Conservation (phyloP, 2,329 filamentous ascomycete genomes). For the Penicillium sp. region DNA sequence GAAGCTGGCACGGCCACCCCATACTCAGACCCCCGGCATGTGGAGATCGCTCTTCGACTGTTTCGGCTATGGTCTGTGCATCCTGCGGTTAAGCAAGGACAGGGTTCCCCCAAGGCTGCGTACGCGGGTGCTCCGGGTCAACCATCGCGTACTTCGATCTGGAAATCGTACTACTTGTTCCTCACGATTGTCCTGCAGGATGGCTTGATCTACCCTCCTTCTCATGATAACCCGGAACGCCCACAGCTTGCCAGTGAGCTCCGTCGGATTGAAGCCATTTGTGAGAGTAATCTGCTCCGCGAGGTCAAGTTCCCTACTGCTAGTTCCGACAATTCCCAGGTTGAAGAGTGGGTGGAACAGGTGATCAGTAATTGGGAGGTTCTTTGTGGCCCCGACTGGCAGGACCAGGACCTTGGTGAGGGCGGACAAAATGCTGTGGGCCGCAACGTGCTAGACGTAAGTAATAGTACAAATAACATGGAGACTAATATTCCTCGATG, state of each 20-base stretch:
- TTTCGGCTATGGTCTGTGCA: conserved; percentile 50
- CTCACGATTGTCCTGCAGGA: conserved; percentile 73
- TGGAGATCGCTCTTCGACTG: conserved; percentile 45
- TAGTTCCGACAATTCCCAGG: conserved; percentile 71
- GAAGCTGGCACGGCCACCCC: conserved; percentile 35
- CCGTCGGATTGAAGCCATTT: conserved; percentile 73
- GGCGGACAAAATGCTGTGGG: conserved; percentile 75
- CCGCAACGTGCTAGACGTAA: conserved; percentile 70
- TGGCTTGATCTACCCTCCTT: conserved; percentile 37
- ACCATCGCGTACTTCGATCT: conserved; percentile 56
- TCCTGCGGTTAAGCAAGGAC: conserved; percentile 34
- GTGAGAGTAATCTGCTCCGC: conserved; percentile 73
- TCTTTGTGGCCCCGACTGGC: conserved; percentile 77
- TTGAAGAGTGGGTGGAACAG: conserved; percentile 78
- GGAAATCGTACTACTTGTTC: conserved; percentile 80
- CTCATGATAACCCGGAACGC: conserved; percentile 46
- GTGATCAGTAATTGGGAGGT: conserved; percentile 84
- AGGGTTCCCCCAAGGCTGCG: conserved; percentile 18
- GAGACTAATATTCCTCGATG: neutral
- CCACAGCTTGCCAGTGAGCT: conserved; percentile 72
- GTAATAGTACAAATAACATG: conserved; percentile 16
- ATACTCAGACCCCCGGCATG: conserved; percentile 24
- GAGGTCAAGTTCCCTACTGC: conserved; percentile 84
- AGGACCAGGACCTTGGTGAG: conserved; percentile 74
- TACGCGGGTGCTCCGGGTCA: conserved; percentile 21